phyloP scores from a whole-genome alignment of 202 grass and related monocot genomes.

The Panicum virgatum region DNA sequence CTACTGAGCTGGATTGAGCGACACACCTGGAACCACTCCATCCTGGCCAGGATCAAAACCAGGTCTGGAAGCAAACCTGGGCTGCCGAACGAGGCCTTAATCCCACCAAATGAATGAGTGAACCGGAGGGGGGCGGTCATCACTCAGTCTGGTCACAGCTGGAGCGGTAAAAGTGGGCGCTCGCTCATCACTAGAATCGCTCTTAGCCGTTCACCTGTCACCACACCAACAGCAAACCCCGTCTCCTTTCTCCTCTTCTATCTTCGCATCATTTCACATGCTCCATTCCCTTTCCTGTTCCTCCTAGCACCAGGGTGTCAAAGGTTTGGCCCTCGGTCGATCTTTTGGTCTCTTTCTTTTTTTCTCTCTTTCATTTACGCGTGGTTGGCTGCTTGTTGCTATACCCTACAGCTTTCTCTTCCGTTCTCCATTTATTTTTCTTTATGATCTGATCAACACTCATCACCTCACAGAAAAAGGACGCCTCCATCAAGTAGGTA shows the following conservation, averaged over 20 bases:
- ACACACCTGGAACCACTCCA: no score
- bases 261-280: background rate
- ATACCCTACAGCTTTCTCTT: background rate
- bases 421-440: background rate
- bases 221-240: background rate
- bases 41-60: no score
- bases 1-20: no score
- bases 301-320: background rate
- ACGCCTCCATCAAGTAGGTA: no score
- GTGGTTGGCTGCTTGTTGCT: background rate
- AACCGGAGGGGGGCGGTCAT: no score
- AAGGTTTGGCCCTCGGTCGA: constrained; percentile 10
- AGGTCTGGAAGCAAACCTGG: no score
- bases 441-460: background rate
- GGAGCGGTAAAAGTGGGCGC: constrained; percentile 25
- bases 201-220: constrained; percentile 22
- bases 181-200: constrained; percentile 15
- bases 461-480: background rate
- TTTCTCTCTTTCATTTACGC: background rate
- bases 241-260: background rate
- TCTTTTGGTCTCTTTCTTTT: background rate
- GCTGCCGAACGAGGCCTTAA: no score
- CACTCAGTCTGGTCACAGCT: background rate
- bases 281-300: background rate
- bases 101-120: no score